Evolutionary conservation across 164 flowering plant species (phyloP).

Genomic region (Magnolia sinica): DNA sequence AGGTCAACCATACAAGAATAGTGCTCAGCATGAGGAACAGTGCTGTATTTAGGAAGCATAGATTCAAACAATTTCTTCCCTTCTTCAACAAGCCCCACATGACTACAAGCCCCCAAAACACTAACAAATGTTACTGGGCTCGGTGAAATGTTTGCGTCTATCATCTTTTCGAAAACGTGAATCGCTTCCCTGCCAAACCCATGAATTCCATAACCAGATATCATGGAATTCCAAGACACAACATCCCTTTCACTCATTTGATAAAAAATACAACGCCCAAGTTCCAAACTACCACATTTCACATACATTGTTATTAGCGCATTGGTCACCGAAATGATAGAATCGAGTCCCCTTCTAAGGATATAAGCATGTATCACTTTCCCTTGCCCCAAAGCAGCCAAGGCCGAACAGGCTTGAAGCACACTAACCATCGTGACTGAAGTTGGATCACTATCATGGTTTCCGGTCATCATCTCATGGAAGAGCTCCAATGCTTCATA

Average conservation of each 20-base stretch:
- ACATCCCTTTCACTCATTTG: conserved; percentile 8
- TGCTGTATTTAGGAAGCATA: conserved; percentile 5
- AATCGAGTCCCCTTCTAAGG: conserved; percentile 66
- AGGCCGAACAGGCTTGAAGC: conserved; percentile 78
- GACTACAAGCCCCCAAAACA: conserved; percentile 22
- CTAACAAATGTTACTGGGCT: conserved; percentile 17
- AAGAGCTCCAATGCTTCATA: conserved; percentile 71
- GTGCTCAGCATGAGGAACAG: conserved; percentile 14
- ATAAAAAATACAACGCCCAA: conserved; percentile 44
- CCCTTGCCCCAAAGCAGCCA: conserved; percentile 75
- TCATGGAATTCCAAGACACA: conserved; percentile 25
- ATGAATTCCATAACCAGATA: conserved; percentile 20
- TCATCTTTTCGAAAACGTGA: conserved; percentile 15
- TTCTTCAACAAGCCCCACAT: conserved; percentile 20
- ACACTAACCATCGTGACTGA: conserved; percentile 89
- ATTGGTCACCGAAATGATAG: conserved; percentile 54
- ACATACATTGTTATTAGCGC: conserved; percentile 71
- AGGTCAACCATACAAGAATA: conserved; percentile 29
- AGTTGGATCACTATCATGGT: conserved; percentile 41
- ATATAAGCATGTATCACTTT: conserved; percentile 63
- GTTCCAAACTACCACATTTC: conserved; percentile 61
- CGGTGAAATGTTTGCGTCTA: conserved; percentile 6
- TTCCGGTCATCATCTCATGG: conserved; percentile 49
- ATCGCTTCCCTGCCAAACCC: conserved; percentile 17
- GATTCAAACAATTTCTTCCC: conserved; percentile 11